A percentile compares a stretch with the other conserved stretches of the same genome.
These are phyloP conservation scores for Hemisphaericaspora xylofermentans DNA, from an alignment of 1,139 yeast species.

Conservation along the genomic window DNA sequence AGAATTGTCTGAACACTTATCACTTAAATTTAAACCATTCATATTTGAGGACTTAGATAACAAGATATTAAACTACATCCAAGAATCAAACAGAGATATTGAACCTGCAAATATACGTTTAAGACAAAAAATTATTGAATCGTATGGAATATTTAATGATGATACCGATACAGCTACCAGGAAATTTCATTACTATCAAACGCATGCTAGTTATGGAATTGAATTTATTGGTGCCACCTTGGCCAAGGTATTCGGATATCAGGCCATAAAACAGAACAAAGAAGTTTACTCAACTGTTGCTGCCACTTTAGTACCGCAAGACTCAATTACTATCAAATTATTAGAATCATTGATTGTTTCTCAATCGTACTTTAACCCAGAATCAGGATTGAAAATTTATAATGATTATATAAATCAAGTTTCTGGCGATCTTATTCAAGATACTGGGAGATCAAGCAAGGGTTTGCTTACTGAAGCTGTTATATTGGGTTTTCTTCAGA, in stretches of 20 bases:
- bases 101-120: constrained; percentile 27
- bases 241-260: constrained; percentile 36
- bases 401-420: constrained; percentile 48
- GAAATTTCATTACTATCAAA: constrained; percentile 37
- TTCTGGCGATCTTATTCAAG: constrained; percentile 33
- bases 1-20: constrained; percentile 2
- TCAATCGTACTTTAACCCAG: constrained; percentile 34
- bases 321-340: constrained; percentile 36
- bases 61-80: constrained; percentile 8
- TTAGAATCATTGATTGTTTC: constrained; percentile 50
- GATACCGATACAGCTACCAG: constrained; percentile 29
- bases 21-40: neutral
- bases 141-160: constrained; percentile 36
- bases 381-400: constrained; percentile 46
- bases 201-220: constrained; percentile 34
- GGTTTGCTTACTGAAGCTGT: constrained; percentile 56
- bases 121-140: constrained; percentile 32
- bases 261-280: constrained; percentile 38
- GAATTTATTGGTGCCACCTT: constrained; percentile 33
- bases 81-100: constrained; percentile 21
- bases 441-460: constrained; percentile 38
- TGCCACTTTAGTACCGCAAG: constrained; percentile 37
- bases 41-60: constrained; percentile 3
- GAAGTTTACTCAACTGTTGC: constrained; percentile 39
- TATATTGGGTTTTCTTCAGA: constrained; percentile 46